These are phyloP conservation scores for Triticum dicoccoides DNA, from an alignment of 176 grass and related monocot genomes.

Conservation along the genomic window DNA sequence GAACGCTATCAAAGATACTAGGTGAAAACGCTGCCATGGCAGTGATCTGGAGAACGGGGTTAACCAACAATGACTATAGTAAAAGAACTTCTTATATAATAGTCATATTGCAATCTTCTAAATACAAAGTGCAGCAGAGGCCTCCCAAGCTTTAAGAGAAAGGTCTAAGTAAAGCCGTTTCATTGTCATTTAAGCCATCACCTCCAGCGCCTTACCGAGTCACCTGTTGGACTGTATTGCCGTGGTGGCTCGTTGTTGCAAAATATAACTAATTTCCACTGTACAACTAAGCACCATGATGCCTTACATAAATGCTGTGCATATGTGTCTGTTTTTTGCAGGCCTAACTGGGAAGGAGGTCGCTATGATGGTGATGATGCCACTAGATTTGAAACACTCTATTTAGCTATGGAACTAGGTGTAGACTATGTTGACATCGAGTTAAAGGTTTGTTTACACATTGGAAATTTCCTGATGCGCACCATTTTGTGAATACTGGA, in stretches of 20 bases:
- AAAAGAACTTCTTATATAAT: not conserved
- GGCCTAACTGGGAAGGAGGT: constrained; percentile 97
- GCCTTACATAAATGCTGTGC: constrained; percentile 9
- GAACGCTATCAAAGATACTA: no score
- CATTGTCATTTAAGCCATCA: not conserved
- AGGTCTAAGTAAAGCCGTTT: not conserved
- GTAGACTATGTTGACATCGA: constrained; percentile 99
- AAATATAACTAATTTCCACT: not conserved
- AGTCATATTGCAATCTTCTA: not conserved
- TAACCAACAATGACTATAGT: not conserved
- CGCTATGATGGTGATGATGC: constrained; percentile 85
- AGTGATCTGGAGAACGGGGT: no score
- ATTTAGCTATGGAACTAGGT: constrained; percentile 88
- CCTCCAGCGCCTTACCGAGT: not conserved
- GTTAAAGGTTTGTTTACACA: constrained; percentile 72
- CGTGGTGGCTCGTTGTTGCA: not conserved
- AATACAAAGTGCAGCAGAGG: not conserved
- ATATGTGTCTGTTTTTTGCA: constrained; percentile 37
- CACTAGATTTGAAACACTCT: constrained; percentile 58
- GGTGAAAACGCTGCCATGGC: no score
- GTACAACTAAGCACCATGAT: not conserved
- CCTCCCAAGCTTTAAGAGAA: not conserved
- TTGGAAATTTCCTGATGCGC: not conserved
- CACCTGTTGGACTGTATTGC: not conserved
- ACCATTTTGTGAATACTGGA: constrained; percentile 2